phyloP scores from a whole-genome alignment of 2,329 filamentous ascomycete genomes.

The Beauveria medogensis region DNA sequence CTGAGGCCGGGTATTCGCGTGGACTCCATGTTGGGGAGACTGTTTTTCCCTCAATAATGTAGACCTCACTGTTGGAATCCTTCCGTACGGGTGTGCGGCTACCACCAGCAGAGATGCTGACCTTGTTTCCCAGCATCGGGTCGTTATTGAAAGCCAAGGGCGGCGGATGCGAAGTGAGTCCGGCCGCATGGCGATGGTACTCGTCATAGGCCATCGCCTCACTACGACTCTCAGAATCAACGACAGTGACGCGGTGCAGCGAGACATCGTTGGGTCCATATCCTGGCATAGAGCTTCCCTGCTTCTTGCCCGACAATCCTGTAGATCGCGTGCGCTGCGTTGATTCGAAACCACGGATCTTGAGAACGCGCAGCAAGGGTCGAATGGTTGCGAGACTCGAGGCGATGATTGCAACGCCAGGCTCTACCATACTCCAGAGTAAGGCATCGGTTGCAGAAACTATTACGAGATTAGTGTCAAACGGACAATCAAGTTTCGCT shows the following conservation, averaged over 20 bases:
- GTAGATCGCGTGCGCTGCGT: slow-evolving; percentile 26
- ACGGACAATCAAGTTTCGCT: neutral
- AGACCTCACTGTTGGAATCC: slow-evolving; percentile 27
- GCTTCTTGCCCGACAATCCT: slow-evolving; percentile 23
- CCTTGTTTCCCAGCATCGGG: slow-evolving; percentile 2
- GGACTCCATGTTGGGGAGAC: slow-evolving; percentile 17
- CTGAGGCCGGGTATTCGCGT: slow-evolving; percentile 15
- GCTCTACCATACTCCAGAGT: slow-evolving; percentile 51
- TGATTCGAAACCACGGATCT: slow-evolving; percentile 38
- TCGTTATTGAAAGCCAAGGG: slow-evolving; percentile 4
- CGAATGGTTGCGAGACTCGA: slow-evolving; percentile 47
- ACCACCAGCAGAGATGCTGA: neutral
- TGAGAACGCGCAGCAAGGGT: slow-evolving; percentile 42
- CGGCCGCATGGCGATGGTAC: slow-evolving; percentile 8
- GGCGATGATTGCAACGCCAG: slow-evolving; percentile 46
- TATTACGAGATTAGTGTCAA: slow-evolving; percentile 19
- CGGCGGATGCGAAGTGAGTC: neutral
- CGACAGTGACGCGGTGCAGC: slow-evolving; percentile 21
- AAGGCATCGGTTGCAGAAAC: slow-evolving; percentile 43
- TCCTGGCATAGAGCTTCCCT: slow-evolving; percentile 21
- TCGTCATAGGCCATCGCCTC: slow-evolving; percentile 15
- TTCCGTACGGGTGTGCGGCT: slow-evolving; percentile 7
- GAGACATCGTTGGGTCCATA: slow-evolving; percentile 31
- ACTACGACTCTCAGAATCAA: slow-evolving; percentile 17
- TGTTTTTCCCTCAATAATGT: slow-evolving; percentile 26